Conservation (phyloP, 2,329 filamentous ascomycete species). For the Nigrospora osmanthi region DNA sequence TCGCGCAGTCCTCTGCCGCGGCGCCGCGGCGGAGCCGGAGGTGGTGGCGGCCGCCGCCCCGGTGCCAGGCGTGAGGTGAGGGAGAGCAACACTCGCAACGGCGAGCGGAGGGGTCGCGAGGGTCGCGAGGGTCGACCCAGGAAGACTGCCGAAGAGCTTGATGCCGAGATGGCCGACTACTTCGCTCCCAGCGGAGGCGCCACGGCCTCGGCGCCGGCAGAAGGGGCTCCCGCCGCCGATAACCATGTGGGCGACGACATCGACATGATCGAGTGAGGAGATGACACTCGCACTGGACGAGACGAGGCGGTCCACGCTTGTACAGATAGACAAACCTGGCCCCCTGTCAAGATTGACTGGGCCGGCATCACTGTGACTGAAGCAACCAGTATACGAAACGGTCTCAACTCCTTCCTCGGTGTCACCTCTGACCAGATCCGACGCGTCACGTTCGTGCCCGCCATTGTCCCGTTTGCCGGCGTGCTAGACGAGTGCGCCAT, state of each 20-base stretch:
- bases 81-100: constrained; percentile 27
- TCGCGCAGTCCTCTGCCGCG: constrained; percentile 54
- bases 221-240: constrained; percentile 17
- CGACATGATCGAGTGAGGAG: constrained; percentile 59
- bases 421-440: no score
- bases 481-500: no score
- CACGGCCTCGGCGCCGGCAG: constrained; percentile 27
- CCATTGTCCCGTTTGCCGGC: no score
- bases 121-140: constrained; percentile 52
- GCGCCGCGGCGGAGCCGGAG: constrained; percentile 32
- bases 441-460: no score
- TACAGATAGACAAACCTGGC: background rate
- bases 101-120: constrained; percentile 29
- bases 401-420: no score
- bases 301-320: no score
- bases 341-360: no score
- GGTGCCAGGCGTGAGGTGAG: constrained; percentile 38
- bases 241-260: constrained; percentile 44
- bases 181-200: constrained; percentile 47
- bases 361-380: no score
- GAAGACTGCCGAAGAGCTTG: constrained; percentile 87
- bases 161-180: constrained; percentile 96
- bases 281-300: background rate
- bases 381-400: no score
- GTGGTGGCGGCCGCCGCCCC: constrained; percentile 36